Evolutionary conservation across 2,329 filamentous ascomycete genomes (phyloP).

Genomic region (Hirsutella minnesotensis): DNA sequence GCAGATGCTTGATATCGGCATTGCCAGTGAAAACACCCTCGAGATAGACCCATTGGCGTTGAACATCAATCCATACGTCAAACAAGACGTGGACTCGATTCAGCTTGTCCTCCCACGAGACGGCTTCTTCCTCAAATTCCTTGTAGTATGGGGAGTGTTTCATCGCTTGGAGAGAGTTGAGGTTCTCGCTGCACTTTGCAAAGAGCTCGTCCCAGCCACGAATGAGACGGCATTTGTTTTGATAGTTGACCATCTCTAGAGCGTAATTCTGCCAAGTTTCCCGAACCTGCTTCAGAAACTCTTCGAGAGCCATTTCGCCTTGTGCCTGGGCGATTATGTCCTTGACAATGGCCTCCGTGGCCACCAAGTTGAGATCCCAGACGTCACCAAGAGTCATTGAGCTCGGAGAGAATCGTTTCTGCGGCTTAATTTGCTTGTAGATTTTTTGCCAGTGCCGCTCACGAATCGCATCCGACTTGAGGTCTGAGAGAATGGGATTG

Average conservation of each 20-base stretch:
- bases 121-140: slow-evolving; percentile 95
- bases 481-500: slow-evolving; percentile 73
- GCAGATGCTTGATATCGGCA: slow-evolving; percentile 93
- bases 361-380: slow-evolving; percentile 87
- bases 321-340: slow-evolving; percentile 93
- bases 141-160: slow-evolving; percentile 98
- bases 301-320: slow-evolving; percentile 95
- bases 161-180: slow-evolving; percentile 98
- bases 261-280: slow-evolving; percentile 96
- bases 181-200: slow-evolving; percentile 93
- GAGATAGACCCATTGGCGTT: slow-evolving; percentile 98
- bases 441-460: slow-evolving; percentile 97
- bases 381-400: slow-evolving; percentile 97
- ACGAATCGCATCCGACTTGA: slow-evolving; percentile 92
- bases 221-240: slow-evolving; percentile 95
- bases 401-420: slow-evolving; percentile 84
- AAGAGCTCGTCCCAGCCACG: slow-evolving; percentile 97
- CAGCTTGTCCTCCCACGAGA: slow-evolving; percentile 93
- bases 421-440: slow-evolving; percentile 87
- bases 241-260: slow-evolving; percentile 90
- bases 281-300: slow-evolving; percentile 91
- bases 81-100: slow-evolving; percentile 96
- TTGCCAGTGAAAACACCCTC: slow-evolving; percentile 99
- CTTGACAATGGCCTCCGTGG: slow-evolving; percentile 77
- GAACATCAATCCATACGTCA: slow-evolving; percentile 99